These are phyloP conservation scores for Ophiosphaerella narmari DNA, from an alignment of 2,329 filamentous ascomycete genomes.

Conservation along the genomic window DNA sequence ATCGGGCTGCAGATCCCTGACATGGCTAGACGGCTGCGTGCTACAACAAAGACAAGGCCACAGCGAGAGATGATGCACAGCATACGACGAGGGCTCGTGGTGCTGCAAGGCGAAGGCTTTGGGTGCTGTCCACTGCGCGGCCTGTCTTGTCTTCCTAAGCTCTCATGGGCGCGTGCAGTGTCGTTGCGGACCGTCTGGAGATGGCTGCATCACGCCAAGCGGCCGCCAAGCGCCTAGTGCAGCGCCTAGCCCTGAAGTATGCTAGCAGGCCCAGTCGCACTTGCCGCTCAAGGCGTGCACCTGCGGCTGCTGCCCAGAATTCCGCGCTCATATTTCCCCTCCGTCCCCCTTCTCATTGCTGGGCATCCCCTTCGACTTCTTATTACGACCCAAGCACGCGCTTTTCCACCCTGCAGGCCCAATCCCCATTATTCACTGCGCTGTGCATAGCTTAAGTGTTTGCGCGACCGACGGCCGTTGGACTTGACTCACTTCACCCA, in stretches of 20 bases:
- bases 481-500: background rate
- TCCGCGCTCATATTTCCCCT: conserved; percentile 3
- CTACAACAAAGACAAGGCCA: no score
- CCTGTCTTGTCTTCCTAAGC: no score
- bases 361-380: conserved; percentile 6
- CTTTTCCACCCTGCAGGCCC: conserved; percentile 1
- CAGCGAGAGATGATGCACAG: no score
- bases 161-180: no score
- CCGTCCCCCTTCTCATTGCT: conserved; percentile 7
- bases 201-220: background rate
- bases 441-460: conserved; percentile 1
- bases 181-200: background rate
- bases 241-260: background rate
- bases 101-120: no score
- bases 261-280: background rate
- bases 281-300: background rate
- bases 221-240: background rate
- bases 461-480: background rate
- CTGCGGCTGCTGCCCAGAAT: conserved; percentile 5
- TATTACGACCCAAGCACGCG: conserved; percentile 8
- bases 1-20: no score
- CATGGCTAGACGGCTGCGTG: no score
- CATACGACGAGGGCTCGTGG: no score
- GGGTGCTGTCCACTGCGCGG: no score
- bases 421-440: background rate